Evolutionary conservation across 306 rosid genomes (phyloP), one percentile per base, ranked within the genome.

Genomic region (Cucumis melo): DNA sequence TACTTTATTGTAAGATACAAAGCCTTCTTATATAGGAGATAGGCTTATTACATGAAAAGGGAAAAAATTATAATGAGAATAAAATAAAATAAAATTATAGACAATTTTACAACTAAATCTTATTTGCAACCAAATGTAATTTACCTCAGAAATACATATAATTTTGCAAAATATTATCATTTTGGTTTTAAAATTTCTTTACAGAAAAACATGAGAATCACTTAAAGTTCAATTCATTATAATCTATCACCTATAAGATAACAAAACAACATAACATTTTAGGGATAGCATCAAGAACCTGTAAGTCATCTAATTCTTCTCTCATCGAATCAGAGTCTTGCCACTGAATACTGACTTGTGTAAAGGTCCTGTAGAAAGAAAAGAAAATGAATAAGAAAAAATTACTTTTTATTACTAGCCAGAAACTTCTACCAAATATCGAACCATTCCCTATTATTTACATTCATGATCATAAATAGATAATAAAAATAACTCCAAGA

Each of bases 321-420:
- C 98, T 89, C 96, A 94, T 94, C 76, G 97, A 82, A 90, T 94
- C 98, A 11, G 91, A 88, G 78, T 94, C 98, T 83, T 94, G 98
- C 98, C 97, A 94, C 84, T 94, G 98, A 81, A 90, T 90, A 76
- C 97, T 91, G 78, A 94, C 98, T 89, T 94, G 98, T 70, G 98
- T 94, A 84, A 91, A 94, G 79, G 98, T 94, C 87, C 98, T 94
- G 87, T 80, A 24, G 42, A 72, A 48, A 48, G 36, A 84, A 59
- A 61, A 54, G 75, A 64, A 64, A 67, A 34, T 53, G 63, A 54
- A 23, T 48, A 55, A 53, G 66, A 72, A 74, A 60, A 63, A 79
- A 75, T 19, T 1, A 34, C 13, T 55, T 34, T 54, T 17, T 53
- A 71, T 42, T 41, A 67, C 27, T 20, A 12, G 32, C 74, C 5